phyloP scores from a whole-genome alignment of 2,329 filamentous ascomycete species.

The Ambrosiella cleistominuta region DNA sequence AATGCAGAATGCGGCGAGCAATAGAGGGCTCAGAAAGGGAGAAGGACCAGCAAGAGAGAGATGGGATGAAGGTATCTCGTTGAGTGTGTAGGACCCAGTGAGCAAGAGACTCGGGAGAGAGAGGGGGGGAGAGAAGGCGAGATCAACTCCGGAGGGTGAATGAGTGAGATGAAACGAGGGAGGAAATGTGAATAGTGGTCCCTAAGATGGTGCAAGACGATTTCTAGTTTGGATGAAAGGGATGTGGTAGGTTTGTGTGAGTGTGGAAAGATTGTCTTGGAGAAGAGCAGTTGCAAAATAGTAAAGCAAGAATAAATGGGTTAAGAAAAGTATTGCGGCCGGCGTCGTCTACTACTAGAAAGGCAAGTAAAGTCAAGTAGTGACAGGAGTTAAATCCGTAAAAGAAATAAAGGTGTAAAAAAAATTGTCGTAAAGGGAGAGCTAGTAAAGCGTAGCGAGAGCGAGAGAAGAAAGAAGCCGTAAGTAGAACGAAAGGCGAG shows the following conservation, averaged over 20 bases:
- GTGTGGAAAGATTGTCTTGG: not conserved
- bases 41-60: slow-evolving; percentile 3
- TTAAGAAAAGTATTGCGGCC: not conserved
- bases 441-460: not conserved
- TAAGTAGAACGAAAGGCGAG: not conserved
- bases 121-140: not conserved
- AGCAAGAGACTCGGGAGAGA: not conserved
- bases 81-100: not conserved
- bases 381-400: no score
- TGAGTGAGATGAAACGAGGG: not conserved
- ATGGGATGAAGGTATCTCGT: slow-evolving; percentile 4
- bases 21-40: slow-evolving; percentile 9
- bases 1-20: slow-evolving; percentile 9
- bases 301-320: not conserved
- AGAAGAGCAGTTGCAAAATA: not conserved
- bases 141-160: not conserved
- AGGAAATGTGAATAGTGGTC: not conserved
- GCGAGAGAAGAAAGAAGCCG: not conserved
- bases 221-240: not conserved
- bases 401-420: not conserved
- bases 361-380: not conserved
- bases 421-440: not conserved
- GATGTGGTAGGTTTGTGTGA: not conserved
- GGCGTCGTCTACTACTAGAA: not conserved
- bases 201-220: not conserved